Evolutionary conservation across 129 eudicot species (phyloP), one percentile per base, ranked within the genome.

Genomic region (Flaveria brownii): DNA sequence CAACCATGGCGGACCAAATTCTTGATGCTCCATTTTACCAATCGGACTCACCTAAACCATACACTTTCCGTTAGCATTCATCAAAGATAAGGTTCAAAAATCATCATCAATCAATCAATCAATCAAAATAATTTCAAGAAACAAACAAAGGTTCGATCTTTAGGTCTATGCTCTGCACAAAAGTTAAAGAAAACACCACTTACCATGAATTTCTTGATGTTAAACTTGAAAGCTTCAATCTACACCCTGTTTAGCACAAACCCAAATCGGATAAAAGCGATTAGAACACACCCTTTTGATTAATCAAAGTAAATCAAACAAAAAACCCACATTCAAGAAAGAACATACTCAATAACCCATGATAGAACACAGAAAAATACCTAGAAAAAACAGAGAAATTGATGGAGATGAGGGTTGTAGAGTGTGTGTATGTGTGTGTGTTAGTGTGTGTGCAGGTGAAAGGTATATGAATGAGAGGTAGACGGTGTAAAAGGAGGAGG

Each of bases 1-100:
- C 85, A 87, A 50, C 91, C 91, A 87, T 62, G 86, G 81, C 12
- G 88, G 88, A 70, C 90, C 83, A 75, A 76, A 66, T 51, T 74
- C 85, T 39, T 80, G 83, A 66, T 75, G 49, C 71, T 81, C 87
- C 76, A 83, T 83, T 80, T 71, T 72, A 9, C 65, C 80, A 16
- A 83, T 80, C 55, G 83, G 85, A 73, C 85, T 83, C 73, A 80
- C 87, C 87, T 86, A 47, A 52, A 2, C 54, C 63, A 74, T 60
- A 75, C 20, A 73, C 50, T 7, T 15, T 25, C 18, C 39, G 43
- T 62, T 39, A 73, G 50, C 52, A 55, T 23, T 69, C 69, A 55
- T 43, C 20, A 28, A 63, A 28, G 5, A 30, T 2, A 59, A 57
- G 25, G 0, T 23, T 20, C 2, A 7, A 0, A 55, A 49, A 49